Evolutionary conservation across 768 basidiomycete species (phyloP), one percentile per base, ranked within the genome.

Genomic region (Boletus reticuloceps): DNA sequence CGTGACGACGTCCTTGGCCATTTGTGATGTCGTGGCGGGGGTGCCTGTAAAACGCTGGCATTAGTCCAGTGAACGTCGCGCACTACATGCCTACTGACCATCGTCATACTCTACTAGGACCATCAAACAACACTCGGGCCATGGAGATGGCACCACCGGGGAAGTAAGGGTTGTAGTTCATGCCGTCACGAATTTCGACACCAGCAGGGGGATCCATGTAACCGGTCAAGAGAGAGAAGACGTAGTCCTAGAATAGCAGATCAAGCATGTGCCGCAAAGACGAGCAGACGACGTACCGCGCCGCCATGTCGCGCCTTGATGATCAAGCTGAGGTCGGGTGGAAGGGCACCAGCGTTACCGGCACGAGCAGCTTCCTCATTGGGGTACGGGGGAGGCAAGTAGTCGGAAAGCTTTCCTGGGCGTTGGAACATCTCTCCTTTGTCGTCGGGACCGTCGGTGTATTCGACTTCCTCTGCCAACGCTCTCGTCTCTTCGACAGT

Each of bases 81-180:
- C 19, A 12, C 20, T 44, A 48, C 11, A 39, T 34, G 50, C 19
- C 6, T 22, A 64, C 83, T 63, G 58, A 89, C 93, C 94, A 69
- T 99, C 97, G 0, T 92, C 90, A 71, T 91, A 99, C 73, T 99
- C 97, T 53, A 98, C 96, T 43, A 98, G 74, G 38, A n/a, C 93
- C 95, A 66, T 98, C 97, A 69, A 91, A 98, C 61, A 98, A 77
- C 36, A 98, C 85, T 68, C 96, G 92, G 49, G 93, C 94, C 97
- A 99, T 99, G 69, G 92, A 90, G 57, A 98, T 98, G 61, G 94
- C 94, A 67, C 95, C 96, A 51, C 97, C 94, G 40, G 96, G 96
- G 89, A 99, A 99, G 80, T 88, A 98, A 19, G 94, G 94, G 77
- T 93, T 94, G 82, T 97, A 98, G 83, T 95, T 97, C 92, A 98